phyloP scores from a whole-genome alignment of 148 eudicot species.

The Camellia lanceoleosa region DNA sequence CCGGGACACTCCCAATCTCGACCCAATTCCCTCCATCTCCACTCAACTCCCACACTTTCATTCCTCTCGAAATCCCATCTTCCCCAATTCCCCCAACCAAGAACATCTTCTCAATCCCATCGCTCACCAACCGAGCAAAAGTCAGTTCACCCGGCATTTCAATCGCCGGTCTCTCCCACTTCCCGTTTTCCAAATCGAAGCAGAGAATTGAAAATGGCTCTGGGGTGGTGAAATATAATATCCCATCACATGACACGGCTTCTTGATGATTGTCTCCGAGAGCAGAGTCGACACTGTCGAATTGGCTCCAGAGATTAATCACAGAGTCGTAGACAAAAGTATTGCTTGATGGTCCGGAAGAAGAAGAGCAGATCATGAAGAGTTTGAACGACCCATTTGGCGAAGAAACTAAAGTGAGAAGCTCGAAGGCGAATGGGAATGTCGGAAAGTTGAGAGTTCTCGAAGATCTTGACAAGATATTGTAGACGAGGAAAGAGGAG shows the following conservation, averaged over 20 bases:
- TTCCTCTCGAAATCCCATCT: conserved; percentile 54
- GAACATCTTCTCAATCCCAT: conserved; percentile 33
- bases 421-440: conserved; percentile 40
- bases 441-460: conserved; percentile 41
- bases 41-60: conserved; percentile 58
- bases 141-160: conserved; percentile 40
- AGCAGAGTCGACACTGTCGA: conserved; percentile 21
- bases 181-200: conserved; percentile 42
- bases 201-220: conserved; percentile 36
- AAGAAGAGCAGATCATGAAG: conserved; percentile 25
- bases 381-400: conserved; percentile 35
- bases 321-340: conserved; percentile 46
- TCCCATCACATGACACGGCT: conserved; percentile 38
- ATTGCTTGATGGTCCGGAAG: conserved; percentile 28
- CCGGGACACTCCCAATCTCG: conserved; percentile 53
- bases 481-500: conserved; percentile 44
- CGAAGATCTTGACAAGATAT: conserved; percentile 37
- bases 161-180: conserved; percentile 26
- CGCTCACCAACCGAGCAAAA: conserved; percentile 44
- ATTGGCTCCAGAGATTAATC: conserved; percentile 30
- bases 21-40: conserved; percentile 36
- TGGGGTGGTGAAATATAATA: conserved; percentile 46
- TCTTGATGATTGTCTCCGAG: conserved; percentile 36
- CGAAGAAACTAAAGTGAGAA: conserved; percentile 34
- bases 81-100: conserved; percentile 62